Base-by-base conservation (phyloP, 768 basidiomycete species). In the Rhodotorula kratochvilovae region DNA sequence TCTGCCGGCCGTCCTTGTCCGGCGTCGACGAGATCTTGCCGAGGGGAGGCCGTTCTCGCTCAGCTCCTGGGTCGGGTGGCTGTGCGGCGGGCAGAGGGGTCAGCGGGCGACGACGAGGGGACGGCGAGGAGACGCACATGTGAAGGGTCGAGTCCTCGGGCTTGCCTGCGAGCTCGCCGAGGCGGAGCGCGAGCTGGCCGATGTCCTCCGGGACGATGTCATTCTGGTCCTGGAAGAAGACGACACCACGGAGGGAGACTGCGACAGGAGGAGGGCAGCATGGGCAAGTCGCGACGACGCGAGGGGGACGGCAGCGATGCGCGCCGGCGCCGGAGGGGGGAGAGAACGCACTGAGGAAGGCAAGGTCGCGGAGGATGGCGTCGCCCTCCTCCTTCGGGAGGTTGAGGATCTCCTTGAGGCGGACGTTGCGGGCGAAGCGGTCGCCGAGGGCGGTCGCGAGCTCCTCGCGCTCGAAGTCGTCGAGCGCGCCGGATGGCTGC, bases 161-260 rank as follows among this genome's bases (percentile, higher is more conserved):
- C 58, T 77, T 77, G 17, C 80, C 81, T 8, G 78, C 68, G 27
- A 77, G 67, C 31, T 77, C 72, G 23, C 78, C 79, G 17, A 81
- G 61, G 31, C 64, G 58, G 5, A 76, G 45, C 1, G 74, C 78
- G 45, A 82, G 74, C 0, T 57, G 53, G 54, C 75, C 77, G 60
- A 80, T 75, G 42, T 80, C 76, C 25, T 78, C 77, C 12, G 72
- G 70, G 13, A 68, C 71, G 36, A 80, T 61, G 21, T 80, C 75
- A 45, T 68, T 19, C 65, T 82, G 81, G 27, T 73, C 77, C 42
- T 78, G 68, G 78, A 82, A 81, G 76, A 81, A 80, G 61, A 78
- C 79, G 68, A 82, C 80, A 0, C 81, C 81, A 27, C 79, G 75
- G 17, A 74, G 73, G 4, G 80, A 80, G 62, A 82, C 78, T 80